Conservation (phyloP, 441 rosid species). For the Bruguiera hainesii region DNA sequence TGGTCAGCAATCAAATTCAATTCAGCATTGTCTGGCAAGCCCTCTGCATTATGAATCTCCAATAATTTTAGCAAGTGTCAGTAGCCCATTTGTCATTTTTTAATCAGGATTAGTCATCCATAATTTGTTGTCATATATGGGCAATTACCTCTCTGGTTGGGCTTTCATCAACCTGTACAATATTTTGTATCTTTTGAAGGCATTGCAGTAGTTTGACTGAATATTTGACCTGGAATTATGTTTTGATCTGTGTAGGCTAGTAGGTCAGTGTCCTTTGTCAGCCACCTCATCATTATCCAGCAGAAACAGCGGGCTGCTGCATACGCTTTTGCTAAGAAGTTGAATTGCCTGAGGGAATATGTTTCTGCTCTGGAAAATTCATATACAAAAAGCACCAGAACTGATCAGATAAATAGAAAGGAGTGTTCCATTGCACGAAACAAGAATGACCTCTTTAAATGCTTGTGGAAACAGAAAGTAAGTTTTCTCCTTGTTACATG, state of each 20-base stretch:
- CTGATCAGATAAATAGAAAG: slow-evolving; percentile 22
- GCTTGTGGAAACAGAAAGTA: slow-evolving; percentile 92
- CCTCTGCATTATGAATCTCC: neutral
- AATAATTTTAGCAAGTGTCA: neutral
- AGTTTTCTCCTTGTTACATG: slow-evolving; percentile 13
- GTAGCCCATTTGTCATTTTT: neutral
- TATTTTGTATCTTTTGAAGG: neutral
- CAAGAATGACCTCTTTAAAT: slow-evolving; percentile 45
- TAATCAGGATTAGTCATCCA: neutral
- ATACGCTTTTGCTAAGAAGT: slow-evolving; percentile 53
- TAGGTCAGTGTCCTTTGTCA: slow-evolving; percentile 72
- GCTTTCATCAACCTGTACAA: neutral
- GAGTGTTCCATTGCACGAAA: slow-evolving; percentile 46
- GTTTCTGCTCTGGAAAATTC: slow-evolving; percentile 40
- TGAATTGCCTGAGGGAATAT: slow-evolving; percentile 46
- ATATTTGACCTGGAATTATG: slow-evolving; percentile 2
- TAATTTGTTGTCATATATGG: neutral
- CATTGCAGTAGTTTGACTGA: neutral
- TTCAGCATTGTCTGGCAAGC: neutral
- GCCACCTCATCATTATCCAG: slow-evolving; percentile 79
- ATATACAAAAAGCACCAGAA: slow-evolving; percentile 29
- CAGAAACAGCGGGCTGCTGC: slow-evolving; percentile 68
- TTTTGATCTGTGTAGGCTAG: slow-evolving; percentile 48
- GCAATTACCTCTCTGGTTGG: neutral
- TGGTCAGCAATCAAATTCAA: neutral